Percentiles rank a stretch among this genome's conserved stretches.
These are phyloP conservation scores for Phyllosticta citriasiana DNA, from an alignment of 2,329 filamentous ascomycete genomes.

Conservation along the genomic window DNA sequence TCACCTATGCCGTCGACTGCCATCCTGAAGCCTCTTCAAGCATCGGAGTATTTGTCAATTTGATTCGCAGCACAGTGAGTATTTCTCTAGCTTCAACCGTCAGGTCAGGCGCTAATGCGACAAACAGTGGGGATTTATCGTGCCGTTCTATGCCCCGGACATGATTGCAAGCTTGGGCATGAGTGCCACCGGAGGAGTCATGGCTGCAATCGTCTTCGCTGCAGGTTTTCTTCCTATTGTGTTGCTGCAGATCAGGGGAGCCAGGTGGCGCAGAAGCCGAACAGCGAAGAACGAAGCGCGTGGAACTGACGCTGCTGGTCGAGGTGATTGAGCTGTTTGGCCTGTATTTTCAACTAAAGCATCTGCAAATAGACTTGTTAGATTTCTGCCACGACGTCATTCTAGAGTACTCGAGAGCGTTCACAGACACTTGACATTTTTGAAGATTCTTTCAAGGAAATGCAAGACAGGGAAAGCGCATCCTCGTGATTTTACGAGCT, in stretches of 20 bases:
- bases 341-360: neutral
- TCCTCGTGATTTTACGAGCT: too few species aligned
- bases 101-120: neutral
- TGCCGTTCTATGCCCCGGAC: slow-evolving; percentile 32
- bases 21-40: slow-evolving; percentile 42
- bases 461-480: too few species aligned
- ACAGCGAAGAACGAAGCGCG: neutral
- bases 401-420: too few species aligned
- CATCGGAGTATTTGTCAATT: slow-evolving; percentile 49
- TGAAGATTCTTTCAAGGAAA: too few species aligned
- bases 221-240: slow-evolving; percentile 18
- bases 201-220: slow-evolving; percentile 21
- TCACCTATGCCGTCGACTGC: slow-evolving; percentile 52
- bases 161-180: slow-evolving; percentile 30
- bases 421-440: too few species aligned
- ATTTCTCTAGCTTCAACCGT: neutral
- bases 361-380: neutral
- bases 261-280: slow-evolving; percentile 3
- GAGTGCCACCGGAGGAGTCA: slow-evolving; percentile 28
- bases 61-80: slow-evolving; percentile 38
- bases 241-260: slow-evolving; percentile 13
- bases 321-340: slow-evolving; percentile 1
- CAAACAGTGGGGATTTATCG: slow-evolving; percentile 29
- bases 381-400: too few species aligned
- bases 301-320: neutral